Conservation (phyloP, 345 rosid genomes). For the Ricinus communis region DNA sequence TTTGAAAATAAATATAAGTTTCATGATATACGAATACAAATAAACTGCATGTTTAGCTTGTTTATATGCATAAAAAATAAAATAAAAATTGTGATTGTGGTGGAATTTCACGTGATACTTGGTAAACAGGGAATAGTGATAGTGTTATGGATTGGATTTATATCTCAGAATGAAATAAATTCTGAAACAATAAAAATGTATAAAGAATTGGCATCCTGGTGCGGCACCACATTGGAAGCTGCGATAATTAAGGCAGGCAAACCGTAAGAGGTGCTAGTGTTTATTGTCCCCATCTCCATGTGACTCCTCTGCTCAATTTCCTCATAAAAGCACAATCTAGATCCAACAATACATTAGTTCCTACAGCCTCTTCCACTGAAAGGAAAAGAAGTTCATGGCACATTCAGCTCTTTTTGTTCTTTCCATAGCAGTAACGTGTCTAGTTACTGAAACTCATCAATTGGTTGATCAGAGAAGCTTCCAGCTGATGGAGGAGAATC, state of each 20-base stretch:
- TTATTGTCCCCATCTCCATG: conserved; percentile 18
- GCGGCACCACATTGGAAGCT: background rate
- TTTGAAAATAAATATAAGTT: too few relatives aligned
- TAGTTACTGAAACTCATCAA: conserved; percentile 11
- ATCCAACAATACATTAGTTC: too few relatives aligned
- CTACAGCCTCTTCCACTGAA: too few relatives aligned
- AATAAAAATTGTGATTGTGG: too few relatives aligned
- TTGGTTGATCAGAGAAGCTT: conserved; percentile 1
- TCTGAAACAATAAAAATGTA: background rate
- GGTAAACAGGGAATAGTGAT: too few relatives aligned
- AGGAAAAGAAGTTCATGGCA: background rate
- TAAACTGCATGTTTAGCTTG: too few relatives aligned
- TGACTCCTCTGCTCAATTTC: conserved; percentile 16
- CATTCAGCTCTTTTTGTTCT: background rate
- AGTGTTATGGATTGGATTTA: background rate
- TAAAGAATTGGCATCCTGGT: background rate
- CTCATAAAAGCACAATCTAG: background rate
- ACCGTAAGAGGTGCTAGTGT: too few relatives aligned
- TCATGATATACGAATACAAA: too few relatives aligned
- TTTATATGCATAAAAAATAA: too few relatives aligned
- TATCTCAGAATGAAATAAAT: conserved; percentile 1
- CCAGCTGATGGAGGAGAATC: conserved; percentile 2
- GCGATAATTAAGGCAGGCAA: conserved; percentile 18
- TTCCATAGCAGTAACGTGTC: background rate
- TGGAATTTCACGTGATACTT: too few relatives aligned